A percentile compares a stretch with the other conserved stretches of the same genome.
Evolutionary conservation across 2,329 filamentous ascomycete species (phyloP).

Genomic region (Diaporthe nobilis): DNA sequence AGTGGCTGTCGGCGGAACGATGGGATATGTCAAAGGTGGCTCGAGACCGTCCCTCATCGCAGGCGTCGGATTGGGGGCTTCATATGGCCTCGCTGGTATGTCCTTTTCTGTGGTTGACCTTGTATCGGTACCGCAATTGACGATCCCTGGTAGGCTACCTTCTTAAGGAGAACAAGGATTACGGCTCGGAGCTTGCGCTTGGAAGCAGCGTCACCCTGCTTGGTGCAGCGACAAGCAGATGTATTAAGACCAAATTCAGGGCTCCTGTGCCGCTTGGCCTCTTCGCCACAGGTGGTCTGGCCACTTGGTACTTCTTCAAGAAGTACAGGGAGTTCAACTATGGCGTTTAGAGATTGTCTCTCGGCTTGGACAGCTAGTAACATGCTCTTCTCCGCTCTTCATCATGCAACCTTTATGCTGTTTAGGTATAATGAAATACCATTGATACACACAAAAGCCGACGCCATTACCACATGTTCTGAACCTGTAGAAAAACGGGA

Average conservation of each 20-base stretch:
- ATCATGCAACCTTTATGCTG: background rate
- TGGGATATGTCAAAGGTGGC: constrained; percentile 49
- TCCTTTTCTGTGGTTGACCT: background rate
- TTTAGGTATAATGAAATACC: background rate
- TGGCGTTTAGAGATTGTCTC: constrained; percentile 50
- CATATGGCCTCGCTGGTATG: constrained; percentile 51
- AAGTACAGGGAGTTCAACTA: constrained; percentile 57
- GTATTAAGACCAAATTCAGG: constrained; percentile 55
- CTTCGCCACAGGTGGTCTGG: constrained; percentile 51
- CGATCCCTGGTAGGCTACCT: constrained; percentile 52
- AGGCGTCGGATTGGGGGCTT: constrained; percentile 50
- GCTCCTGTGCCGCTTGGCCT: constrained; percentile 55
- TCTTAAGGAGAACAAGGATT: constrained; percentile 58
- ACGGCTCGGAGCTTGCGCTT: constrained; percentile 57
- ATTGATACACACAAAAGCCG: background rate
- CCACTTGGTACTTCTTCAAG: constrained; percentile 59
- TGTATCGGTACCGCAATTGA: background rate
- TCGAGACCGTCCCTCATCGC: constrained; percentile 53
- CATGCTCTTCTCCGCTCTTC: constrained; percentile 2
- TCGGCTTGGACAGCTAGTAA: background rate
- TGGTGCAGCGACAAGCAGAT: constrained; percentile 54
- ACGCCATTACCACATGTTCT: too few relatives aligned
- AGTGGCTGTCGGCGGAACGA: constrained; percentile 53
- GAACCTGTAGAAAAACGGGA: background rate
- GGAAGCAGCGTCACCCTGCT: constrained; percentile 56